Base-by-base conservation (phyloP, 306 rosid species). In the Quercus rubra region DNA sequence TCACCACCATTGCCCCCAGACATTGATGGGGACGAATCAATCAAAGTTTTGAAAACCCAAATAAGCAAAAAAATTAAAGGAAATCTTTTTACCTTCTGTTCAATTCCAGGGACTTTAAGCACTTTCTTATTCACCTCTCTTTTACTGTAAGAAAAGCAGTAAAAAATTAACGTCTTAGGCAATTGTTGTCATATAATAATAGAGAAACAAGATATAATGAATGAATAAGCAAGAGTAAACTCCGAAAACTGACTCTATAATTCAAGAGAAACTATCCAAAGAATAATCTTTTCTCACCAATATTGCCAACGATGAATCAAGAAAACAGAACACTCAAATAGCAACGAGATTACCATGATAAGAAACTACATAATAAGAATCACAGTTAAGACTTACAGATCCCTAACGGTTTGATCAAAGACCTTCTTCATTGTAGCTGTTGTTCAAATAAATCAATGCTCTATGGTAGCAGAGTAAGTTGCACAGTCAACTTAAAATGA, bases 71-170 rank as follows among this genome's bases (percentile, higher is more conserved):
- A 51, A 55, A 81, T 57, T 51, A 67, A 78, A 83, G 43, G 63
- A 69, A 73, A 19, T 10, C 14, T 0, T 57, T 15, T 33, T 84
- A 96, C 99, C 98, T 96, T 96, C 91, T 96, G 99, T 78, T 96
- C 99, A 84, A 90, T 88, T 75, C 98, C 93, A 74, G 99, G 99
- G 85, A 96, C 97, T 89, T 96, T 96, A 69, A 96, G 93, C 76
- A 96, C 99, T 63, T 92, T 90, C 89, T 96, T 96, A 81, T 96
- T 96, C 75, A 96, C 98, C 88, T 83, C 99, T 85, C 99, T 84
- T 88, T 93, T 96, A 61, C 99, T 96, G 90, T 89, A 89, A 74
- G 23, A 84, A 76, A 52, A 82, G 64, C 38, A 77, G 64, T 4
- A 31, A 55, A 84, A 54, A 80, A 67, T 14, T 23, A 63, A 35